Conservation (phyloP, 345 rosid genomes). For the Salix koriyanagi region DNA sequence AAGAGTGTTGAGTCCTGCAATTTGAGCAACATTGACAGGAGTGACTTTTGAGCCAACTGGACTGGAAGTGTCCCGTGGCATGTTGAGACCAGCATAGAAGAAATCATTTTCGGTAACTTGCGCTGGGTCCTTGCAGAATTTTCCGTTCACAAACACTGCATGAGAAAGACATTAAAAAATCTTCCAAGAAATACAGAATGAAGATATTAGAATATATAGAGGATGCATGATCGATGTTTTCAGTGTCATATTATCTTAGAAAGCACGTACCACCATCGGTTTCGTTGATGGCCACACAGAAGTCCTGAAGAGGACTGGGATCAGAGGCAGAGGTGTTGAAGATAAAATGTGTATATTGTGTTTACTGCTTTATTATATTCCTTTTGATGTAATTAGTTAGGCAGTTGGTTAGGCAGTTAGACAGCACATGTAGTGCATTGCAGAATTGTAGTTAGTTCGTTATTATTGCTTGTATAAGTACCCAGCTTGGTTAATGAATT, state of each 20-base stretch:
- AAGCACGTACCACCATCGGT: not conserved
- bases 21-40: not conserved
- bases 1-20: slow-evolving; percentile 10
- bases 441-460: no score
- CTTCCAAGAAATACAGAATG: not conserved
- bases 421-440: no score
- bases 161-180: not conserved
- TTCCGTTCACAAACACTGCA: slow-evolving; percentile 9
- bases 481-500: no score
- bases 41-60: not conserved
- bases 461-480: no score
- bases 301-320: slow-evolving; percentile 13
- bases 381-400: no score
- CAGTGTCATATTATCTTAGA: not conserved
- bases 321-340: slow-evolving; percentile 4
- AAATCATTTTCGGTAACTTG: not conserved
- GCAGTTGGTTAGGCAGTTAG: no score
- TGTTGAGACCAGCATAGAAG: not conserved
- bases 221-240: not conserved
- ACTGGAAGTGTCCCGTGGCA: not conserved
- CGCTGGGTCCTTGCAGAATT: slow-evolving; percentile 11
- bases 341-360: no score
- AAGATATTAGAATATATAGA: not conserved
- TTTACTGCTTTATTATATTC: no score
- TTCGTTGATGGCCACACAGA: slow-evolving; percentile 1